These are phyloP conservation scores for Simplicillium sp. DNA, from an alignment of 2,329 filamentous ascomycete species.

Conservation along the genomic window DNA sequence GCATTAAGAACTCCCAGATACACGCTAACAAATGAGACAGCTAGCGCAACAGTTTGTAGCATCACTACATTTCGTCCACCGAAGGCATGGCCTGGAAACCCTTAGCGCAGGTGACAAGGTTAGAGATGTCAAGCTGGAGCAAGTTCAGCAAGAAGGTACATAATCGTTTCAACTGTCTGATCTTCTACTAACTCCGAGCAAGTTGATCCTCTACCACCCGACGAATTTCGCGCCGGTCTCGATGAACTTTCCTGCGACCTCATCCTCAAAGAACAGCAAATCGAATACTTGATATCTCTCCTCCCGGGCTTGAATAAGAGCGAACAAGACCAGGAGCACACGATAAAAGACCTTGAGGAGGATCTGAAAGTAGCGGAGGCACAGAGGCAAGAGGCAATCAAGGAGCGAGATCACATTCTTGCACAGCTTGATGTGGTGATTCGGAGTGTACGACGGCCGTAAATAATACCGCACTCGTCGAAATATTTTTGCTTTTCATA, in stretches of 20 bases:
- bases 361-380: conserved; percentile 54
- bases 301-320: conserved; percentile 72
- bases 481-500: not conserved
- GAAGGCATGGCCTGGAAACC: conserved; percentile 56
- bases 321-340: conserved; percentile 64
- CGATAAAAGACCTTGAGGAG: conserved; percentile 55
- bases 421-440: conserved; percentile 52
- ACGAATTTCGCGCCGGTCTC: conserved; percentile 58
- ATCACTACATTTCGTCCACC: conserved; percentile 55
- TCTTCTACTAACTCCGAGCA: conserved; percentile 5
- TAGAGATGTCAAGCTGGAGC: conserved; percentile 46
- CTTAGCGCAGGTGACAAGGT: conserved; percentile 50
- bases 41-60: conserved; percentile 61
- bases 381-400: conserved; percentile 52
- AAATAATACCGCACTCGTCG: conserved; percentile 15
- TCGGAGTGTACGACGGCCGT: conserved; percentile 49
- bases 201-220: conserved; percentile 53
- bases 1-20: not conserved
- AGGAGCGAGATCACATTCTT: conserved; percentile 53
- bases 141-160: conserved; percentile 40
- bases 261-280: conserved; percentile 73
- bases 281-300: conserved; percentile 65
- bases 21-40: conserved; percentile 24
- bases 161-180: not conserved
- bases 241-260: conserved; percentile 68